Base-by-base conservation (phyloP, 2,329 filamentous ascomycete species). In the Fusarium ambrosium region DNA sequence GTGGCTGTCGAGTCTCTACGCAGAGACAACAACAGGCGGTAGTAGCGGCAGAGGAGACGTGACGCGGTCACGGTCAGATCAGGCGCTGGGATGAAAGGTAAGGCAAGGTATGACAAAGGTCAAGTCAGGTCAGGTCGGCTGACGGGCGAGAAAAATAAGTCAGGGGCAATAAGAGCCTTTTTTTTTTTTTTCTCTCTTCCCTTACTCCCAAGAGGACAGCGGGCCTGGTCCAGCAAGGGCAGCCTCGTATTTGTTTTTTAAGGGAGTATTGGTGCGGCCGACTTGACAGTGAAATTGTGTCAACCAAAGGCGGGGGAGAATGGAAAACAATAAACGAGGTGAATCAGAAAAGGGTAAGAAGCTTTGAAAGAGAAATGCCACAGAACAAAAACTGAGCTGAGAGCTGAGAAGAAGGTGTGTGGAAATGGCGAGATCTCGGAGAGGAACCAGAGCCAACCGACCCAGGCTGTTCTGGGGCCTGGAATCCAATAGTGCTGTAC, bases 191-290 rank as follows among this genome's bases (percentile, higher is more conserved):
- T 29, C 27, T 29, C 27, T 29, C 22, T 16, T 16, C 48, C 69
- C 16, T 67, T 53, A 62, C 22, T 41, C 27, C 45, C 45, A 29
- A 51, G 75, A 74, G 62, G 70, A 68, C 72, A 73, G 68, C 74
- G 72, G 75, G 67, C 68, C 74, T 71, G 74, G 74, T 69, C 76
- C 72, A 77, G 74, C 73, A 74, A 75, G 74, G 69, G 63, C 60
- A 67, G 64, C 43, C 69, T 77, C 67, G 73, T 70, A 63, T 68
- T 63, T 55, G 45, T 53, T 29, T 63, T 53, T 32, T 51, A 18
- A 43, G 43, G 51, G 53, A 43, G 34, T 45, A 22, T 27, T 56
- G 60, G 66, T 62, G 36, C 34, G 43, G 27, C 27, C 27, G 61
- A 51, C 16, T 41, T 27, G 22, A 37, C 41, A 36, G 20, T 7